Percentiles rank a stretch among this genome's conserved stretches.
phyloP scores from a whole-genome alignment of 176 grass and related monocot species.

The Neostapfia colusana region DNA sequence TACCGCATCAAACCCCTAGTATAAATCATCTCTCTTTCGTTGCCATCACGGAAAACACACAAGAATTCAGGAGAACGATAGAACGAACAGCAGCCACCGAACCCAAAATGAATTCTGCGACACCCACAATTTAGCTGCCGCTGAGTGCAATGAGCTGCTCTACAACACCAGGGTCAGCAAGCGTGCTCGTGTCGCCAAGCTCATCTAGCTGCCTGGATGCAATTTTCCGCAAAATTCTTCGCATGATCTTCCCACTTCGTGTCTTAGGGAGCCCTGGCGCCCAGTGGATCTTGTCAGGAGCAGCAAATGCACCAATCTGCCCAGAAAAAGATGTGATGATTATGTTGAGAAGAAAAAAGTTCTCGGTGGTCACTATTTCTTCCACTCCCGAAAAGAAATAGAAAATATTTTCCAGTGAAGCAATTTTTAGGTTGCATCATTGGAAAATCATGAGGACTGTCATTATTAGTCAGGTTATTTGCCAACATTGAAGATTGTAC shows the following conservation, averaged over 20 bases:
- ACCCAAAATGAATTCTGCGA: neutral
- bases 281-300: slow-evolving; percentile 98
- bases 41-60: neutral
- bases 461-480: slow-evolving; percentile 1
- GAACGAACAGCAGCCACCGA: neutral
- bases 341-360: neutral
- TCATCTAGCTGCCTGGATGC: slow-evolving; percentile 86
- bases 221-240: slow-evolving; percentile 90
- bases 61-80: neutral
- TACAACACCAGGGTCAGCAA: slow-evolving; percentile 83
- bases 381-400: neutral
- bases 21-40: neutral
- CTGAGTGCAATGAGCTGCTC: slow-evolving; percentile 77
- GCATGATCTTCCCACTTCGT: slow-evolving; percentile 97
- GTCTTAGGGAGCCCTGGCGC: slow-evolving; percentile 96
- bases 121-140: slow-evolving; percentile 40
- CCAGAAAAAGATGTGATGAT: slow-evolving; percentile 5
- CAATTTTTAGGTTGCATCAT: neutral
- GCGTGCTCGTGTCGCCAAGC: slow-evolving; percentile 97
- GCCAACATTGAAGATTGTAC: too few relatives aligned
- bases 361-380: neutral
- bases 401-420: neutral
- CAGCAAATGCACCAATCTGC: slow-evolving; percentile 96
- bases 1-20: slow-evolving; percentile 7
- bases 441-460: neutral